Evolutionary conservation across 805 yeast species (phyloP), one percentile per base, ranked within the genome.

Genomic region (Allodekkera sacchari): DNA sequence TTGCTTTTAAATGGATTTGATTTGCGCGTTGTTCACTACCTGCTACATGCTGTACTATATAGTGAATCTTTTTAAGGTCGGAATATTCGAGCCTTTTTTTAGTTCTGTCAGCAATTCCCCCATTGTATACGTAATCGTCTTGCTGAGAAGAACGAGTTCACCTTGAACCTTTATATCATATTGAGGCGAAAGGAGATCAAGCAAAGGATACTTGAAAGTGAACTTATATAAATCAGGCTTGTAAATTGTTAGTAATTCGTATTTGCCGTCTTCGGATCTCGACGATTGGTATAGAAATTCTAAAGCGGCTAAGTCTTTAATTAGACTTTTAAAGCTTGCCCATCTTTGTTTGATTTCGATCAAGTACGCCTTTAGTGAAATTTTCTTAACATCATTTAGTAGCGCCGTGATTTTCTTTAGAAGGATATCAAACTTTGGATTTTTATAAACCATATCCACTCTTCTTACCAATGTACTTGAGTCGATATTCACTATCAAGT

Each of bases 221-320:
- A 20, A 20, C 22, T 20, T 11, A 20, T 20, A 20, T 20, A 20
- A 11, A 20, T 34, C 36, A 3, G 37, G 13, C 24, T 38, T 40
- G 27, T 35, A 28, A 34, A 32, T 23, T 42, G 41, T 26, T 34
- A 40, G 18, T 33, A 33, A 2, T 34, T 35, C n/a, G n/a, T n/a
- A n/a, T n/a, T n/a, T n/a, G n/a, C n/a, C n/a, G n/a, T n/a, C n/a
- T n/a, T 11, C 22, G 8, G 22, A 8, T 20, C 10, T 11, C 11
- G 22, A 20, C 10, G 22, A 8, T 8, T 20, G 23, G 25, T 30
- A 30, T 15, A 28, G n/a, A 5, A 30, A 12, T 18, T 33, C 22
- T 30, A 44, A 10, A 7, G 31, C 31, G 10, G 30, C 28, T 13
- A 44, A 30, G 16, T 42, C 47, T 18, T 27, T 27, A 5, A 40